Conservation (phyloP, 345 rosid genomes). For the Populus alba region DNA sequence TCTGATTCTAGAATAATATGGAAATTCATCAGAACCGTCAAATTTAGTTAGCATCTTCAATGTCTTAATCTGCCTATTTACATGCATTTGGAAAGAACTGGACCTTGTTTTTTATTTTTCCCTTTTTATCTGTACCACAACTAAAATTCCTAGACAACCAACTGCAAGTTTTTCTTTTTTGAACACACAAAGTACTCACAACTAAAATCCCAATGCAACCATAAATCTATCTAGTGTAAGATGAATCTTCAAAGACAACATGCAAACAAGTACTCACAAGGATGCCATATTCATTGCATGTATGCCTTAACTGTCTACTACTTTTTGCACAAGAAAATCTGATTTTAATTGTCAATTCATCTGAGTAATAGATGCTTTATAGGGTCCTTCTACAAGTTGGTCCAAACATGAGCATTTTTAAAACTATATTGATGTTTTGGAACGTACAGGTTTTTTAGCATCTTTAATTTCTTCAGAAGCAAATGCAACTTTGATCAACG, state of each 20-base stretch:
- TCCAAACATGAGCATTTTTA: neutral
- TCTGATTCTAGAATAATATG: too few relatives aligned
- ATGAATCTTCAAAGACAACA: neutral
- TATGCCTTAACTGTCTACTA: neutral
- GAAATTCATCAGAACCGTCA: too few relatives aligned
- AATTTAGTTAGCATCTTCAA: too few relatives aligned
- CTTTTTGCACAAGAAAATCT: neutral
- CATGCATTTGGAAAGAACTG: too few relatives aligned
- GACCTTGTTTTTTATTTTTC: too few relatives aligned
- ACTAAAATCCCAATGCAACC: neutral
- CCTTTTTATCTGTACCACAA: too few relatives aligned
- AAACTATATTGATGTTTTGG: neutral
- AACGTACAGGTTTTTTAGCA: slow-evolving; percentile 92
- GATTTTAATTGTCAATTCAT: too few relatives aligned
- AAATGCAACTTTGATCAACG: slow-evolving; percentile 98
- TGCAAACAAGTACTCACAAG: neutral
- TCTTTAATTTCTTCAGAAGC: slow-evolving; percentile 97
- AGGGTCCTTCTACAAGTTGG: too few relatives aligned
- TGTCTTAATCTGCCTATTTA: too few relatives aligned
- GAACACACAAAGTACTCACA: too few relatives aligned
- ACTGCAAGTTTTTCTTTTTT: too few relatives aligned
- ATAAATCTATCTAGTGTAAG: neutral
- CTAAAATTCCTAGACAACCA: too few relatives aligned
- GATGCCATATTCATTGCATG: neutral
- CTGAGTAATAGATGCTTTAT: neutral